Evolutionary conservation across 2,329 filamentous ascomycete genomes (phyloP).

Genomic region (Boeremia exigua): DNA sequence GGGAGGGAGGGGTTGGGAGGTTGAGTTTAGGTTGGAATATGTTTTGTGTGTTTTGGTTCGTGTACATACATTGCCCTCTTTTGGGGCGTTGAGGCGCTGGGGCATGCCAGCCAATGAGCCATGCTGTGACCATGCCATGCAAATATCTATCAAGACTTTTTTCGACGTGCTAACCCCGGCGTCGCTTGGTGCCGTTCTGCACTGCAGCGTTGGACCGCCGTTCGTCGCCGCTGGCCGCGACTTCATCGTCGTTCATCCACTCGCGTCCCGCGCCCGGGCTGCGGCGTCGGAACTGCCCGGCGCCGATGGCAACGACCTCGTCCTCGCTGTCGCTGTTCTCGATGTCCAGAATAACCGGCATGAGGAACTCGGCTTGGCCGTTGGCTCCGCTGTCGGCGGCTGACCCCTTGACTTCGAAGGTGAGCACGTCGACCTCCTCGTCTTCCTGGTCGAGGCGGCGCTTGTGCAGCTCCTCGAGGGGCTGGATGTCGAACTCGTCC

Average conservation of each 20-base stretch:
- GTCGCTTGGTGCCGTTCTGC: constrained; percentile 45
- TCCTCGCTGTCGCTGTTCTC: constrained; percentile 96
- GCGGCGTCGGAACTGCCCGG: constrained; percentile 85
- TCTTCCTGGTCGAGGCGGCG: constrained; percentile 89
- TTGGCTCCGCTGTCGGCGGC: constrained; percentile 57
- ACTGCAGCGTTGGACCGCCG: constrained; percentile 40
- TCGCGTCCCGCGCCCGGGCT: constrained; percentile 78
- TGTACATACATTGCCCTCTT: too few species aligned
- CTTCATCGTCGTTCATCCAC: constrained; percentile 65
- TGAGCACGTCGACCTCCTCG: constrained; percentile 89
- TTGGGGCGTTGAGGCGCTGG: too few species aligned
- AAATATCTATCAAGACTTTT: too few species aligned
- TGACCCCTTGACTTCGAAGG: constrained; percentile 66
- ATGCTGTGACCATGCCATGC: too few species aligned
- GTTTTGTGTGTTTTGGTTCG: too few species aligned
- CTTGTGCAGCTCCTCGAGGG: constrained; percentile 91
- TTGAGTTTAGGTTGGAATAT: too few species aligned
- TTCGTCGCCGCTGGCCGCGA: constrained; percentile 47
- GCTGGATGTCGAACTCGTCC: constrained; percentile 98
- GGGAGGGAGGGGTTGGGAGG: too few species aligned
- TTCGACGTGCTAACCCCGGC: constrained; percentile 24
- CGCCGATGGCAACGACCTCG: constrained; percentile 72
- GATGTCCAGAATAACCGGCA: constrained; percentile 92
- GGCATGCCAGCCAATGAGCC: too few species aligned
- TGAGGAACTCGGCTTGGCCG: constrained; percentile 70